Conservation (phyloP, 495 filamentous ascomycete species). For the Hypoxylon crocopeplum region DNA sequence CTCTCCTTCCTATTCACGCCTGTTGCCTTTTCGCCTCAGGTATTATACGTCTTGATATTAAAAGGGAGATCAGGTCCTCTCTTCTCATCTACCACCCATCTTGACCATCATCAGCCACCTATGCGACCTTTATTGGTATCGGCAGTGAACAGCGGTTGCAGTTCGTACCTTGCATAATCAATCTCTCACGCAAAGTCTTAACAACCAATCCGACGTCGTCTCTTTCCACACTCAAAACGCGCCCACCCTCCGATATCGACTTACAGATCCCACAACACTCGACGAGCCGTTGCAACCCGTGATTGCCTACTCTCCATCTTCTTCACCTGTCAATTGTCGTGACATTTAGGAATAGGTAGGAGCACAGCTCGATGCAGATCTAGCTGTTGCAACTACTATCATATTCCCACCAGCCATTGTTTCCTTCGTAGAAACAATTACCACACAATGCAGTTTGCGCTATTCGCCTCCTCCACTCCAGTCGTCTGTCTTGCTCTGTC, state of each 20-base stretch:
- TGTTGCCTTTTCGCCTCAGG: conserved; percentile 32
- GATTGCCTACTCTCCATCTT: not conserved
- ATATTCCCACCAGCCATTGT: conserved; percentile 36
- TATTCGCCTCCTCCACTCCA: conserved; percentile 51
- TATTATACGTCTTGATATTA: conserved; percentile 9
- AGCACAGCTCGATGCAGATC: conserved; percentile 43
- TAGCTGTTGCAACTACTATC: conserved; percentile 49
- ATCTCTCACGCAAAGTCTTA: not conserved
- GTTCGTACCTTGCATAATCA: conserved; percentile 45
- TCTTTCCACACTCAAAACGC: conserved; percentile 9
- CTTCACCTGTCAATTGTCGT: conserved; percentile 13
- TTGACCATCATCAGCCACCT: conserved; percentile 10
- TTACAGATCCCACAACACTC: conserved; percentile 7
- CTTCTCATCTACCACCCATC: not conserved
- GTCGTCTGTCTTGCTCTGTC: conserved; percentile 64
- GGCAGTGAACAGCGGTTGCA: conserved; percentile 35
- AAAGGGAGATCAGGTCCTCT: conserved; percentile 5
- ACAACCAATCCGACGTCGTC: conserved; percentile 30
- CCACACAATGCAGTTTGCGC: conserved; percentile 61
- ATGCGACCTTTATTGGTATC: conserved; percentile 21
- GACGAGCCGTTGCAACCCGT: conserved; percentile 16
- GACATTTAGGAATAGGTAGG: conserved; percentile 43
- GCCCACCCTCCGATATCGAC: conserved; percentile 25
- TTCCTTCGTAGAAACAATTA: conserved; percentile 44
- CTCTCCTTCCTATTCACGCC: conserved; percentile 14